phyloP scores from a whole-genome alignment of 2,329 filamentous ascomycete species.

The Daldinia sp. region DNA sequence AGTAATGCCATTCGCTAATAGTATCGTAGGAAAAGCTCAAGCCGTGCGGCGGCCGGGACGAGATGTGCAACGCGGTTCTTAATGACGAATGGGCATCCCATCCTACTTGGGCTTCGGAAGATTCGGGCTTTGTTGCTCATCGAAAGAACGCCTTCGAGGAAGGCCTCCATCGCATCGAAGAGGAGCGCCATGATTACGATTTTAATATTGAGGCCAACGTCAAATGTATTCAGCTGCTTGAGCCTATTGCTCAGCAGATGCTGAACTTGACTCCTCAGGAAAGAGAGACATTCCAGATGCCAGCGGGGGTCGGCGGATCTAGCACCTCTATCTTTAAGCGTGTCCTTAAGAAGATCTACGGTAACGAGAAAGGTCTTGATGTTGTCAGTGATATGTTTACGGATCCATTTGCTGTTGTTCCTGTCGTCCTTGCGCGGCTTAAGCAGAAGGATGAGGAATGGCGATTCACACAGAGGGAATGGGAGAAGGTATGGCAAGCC shows the following conservation, averaged over 20 bases:
- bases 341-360: constrained; percentile 97
- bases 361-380: constrained; percentile 79
- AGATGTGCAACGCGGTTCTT: constrained; percentile 89
- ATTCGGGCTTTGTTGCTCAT: constrained; percentile 96
- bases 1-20: constrained; percentile 1
- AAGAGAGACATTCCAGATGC: constrained; percentile 78
- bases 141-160: constrained; percentile 97
- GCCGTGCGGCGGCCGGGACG: constrained; percentile 91
- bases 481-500: constrained; percentile 98
- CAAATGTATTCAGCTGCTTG: constrained; percentile 94
- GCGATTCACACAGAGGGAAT: constrained; percentile 95
- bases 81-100: constrained; percentile 99
- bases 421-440: constrained; percentile 84
- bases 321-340: constrained; percentile 97
- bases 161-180: constrained; percentile 92
- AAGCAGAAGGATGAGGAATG: constrained; percentile 98
- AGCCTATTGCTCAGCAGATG: constrained; percentile 92
- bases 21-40: constrained; percentile 76
- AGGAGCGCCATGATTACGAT: constrained; percentile 98
- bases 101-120: constrained; percentile 97
- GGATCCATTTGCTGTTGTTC: constrained; percentile 85
- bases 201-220: constrained; percentile 96
- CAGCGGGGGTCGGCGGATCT: constrained; percentile 84
- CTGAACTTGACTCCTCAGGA: constrained; percentile 79
- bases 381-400: constrained; percentile 89